Evolutionary conservation across 495 filamentous ascomycete genomes (phyloP), one percentile per base, ranked within the genome.

Genomic region (Pseudomonodictys pantanalensis): DNA sequence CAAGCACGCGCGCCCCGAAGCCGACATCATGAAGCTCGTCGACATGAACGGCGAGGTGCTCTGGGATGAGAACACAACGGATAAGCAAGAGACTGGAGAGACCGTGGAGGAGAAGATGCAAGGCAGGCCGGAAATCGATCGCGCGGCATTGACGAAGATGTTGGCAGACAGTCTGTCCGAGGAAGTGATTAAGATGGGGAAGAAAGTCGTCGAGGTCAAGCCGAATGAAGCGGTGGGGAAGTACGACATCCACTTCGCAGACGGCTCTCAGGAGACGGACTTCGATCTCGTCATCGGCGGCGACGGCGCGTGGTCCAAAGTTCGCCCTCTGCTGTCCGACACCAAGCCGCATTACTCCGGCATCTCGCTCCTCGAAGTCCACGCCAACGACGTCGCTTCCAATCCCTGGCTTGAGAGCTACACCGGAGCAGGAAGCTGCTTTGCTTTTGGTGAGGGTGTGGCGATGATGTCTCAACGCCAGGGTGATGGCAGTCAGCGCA

Each of bases 401-500:
- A 54, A 62, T 33, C 45, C 45, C 11, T 45, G 56, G 38, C 29
- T 66, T 1, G 32, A 15, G 5, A 42, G 38, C 12, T 51, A 53
- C 18, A 51, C 60, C 2, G 66, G 66, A n/a, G 23, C 39, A 8
- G 66, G 66, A 1, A 50, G 41, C 11, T 42, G 47, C 49, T 47
- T 49, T n/a, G 44, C 62, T 0, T 51, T 76, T 1, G 75, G 72
- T 2, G 50, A 61, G 15, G 57, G 65, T 0, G 66, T 69, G 33
- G 71, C 62, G 23, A 62, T 75, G 20, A 66, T 66, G 50, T 56
- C 70, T 2, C 75, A 76, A 30, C 73, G 73, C n/a, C 58, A 60
- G 26, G 55, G 71, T n/a, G 67, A 75, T 44, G 78, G 77, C 23
- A 71, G 69, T 10, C 71, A 71, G 5, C 68, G 77, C 0, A 64